phyloP scores from a whole-genome alignment of 345 rosid genomes.

The Pistacia atlantica region DNA sequence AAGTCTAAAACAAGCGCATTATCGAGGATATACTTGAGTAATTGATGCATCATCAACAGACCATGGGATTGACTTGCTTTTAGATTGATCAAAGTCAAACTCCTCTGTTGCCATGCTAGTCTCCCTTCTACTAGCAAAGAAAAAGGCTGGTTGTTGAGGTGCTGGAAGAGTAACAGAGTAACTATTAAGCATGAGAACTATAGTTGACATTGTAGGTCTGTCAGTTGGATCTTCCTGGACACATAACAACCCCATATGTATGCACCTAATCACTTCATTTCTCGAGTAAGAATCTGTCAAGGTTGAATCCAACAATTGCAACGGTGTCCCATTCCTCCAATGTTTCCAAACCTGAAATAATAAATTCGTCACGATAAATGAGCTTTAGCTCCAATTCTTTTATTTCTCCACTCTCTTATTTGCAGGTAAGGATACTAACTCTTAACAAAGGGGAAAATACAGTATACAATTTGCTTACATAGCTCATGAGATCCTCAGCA shows the following conservation, averaged over 20 bases:
- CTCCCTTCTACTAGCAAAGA: not conserved
- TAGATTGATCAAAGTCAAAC: conserved; percentile 10
- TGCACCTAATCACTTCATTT: conserved; percentile 32
- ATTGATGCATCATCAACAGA: conserved; percentile 41
- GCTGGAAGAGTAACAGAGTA: conserved; percentile 23
- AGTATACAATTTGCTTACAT: conserved; percentile 18
- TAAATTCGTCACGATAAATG: not conserved
- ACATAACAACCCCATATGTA: conserved; percentile 35
- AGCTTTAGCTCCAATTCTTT: not conserved
- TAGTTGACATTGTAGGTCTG: conserved; percentile 39
- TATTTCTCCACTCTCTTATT: not conserved
- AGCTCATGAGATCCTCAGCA: conserved; percentile 13
- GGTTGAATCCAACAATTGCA: conserved; percentile 24
- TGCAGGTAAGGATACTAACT: not conserved
- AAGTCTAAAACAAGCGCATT: not conserved
- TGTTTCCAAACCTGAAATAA: conserved; percentile 32
- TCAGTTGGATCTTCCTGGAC: conserved; percentile 34
- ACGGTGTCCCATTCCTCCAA: conserved; percentile 23
- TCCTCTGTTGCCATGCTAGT: not conserved
- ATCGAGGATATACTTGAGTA: conserved; percentile 44
- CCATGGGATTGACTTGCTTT: conserved; percentile 20
- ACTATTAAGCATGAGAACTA: conserved; percentile 36
- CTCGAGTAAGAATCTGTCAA: conserved; percentile 18
- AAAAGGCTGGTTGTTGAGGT: conserved; percentile 28
- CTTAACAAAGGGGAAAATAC: not conserved